These are phyloP conservation scores for Cladophialophora exuberans DNA, from an alignment of 2,329 filamentous ascomycete species.

Conservation along the genomic window DNA sequence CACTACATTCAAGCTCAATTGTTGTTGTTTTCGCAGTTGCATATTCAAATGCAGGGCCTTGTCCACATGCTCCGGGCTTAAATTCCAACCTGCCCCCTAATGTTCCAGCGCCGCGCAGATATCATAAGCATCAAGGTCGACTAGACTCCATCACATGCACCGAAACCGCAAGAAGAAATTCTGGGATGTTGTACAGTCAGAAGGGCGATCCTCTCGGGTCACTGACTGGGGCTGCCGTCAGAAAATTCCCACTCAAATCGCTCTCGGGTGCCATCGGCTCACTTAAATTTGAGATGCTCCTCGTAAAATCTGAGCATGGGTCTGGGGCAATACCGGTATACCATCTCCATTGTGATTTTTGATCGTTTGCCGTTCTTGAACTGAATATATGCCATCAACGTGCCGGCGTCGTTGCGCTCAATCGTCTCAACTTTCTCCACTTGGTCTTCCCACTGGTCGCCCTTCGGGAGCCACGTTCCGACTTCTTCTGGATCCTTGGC, in stretches of 20 bases:
- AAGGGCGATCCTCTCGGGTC: background rate
- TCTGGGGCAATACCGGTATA: conserved; percentile 48
- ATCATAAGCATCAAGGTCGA: background rate
- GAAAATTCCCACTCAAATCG: background rate
- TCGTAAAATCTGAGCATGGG: conserved; percentile 56
- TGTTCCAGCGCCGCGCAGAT: background rate
- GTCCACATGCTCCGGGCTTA: too few relatives aligned
- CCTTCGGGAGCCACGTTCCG: conserved; percentile 44
- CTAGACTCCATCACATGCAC: background rate
- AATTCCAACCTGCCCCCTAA: background rate
- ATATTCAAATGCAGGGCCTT: too few relatives aligned
- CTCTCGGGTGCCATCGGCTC: conserved; percentile 29
- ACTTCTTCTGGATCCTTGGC: conserved; percentile 32
- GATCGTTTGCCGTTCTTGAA: conserved; percentile 51
- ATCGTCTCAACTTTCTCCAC: conserved; percentile 49
- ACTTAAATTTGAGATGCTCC: conserved; percentile 45
- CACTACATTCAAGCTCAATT: too few relatives aligned
- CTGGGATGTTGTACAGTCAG: conserved; percentile 3
- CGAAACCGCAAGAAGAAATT: background rate
- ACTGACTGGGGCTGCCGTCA: background rate
- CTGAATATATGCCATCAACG: conserved; percentile 44
- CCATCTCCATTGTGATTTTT: conserved; percentile 44
- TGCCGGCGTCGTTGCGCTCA: conserved; percentile 39
- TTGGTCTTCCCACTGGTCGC: conserved; percentile 49
- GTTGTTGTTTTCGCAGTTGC: too few relatives aligned